Conservation (phyloP, 2,329 filamentous ascomycete species). For the Mycosphaerella sp. region DNA sequence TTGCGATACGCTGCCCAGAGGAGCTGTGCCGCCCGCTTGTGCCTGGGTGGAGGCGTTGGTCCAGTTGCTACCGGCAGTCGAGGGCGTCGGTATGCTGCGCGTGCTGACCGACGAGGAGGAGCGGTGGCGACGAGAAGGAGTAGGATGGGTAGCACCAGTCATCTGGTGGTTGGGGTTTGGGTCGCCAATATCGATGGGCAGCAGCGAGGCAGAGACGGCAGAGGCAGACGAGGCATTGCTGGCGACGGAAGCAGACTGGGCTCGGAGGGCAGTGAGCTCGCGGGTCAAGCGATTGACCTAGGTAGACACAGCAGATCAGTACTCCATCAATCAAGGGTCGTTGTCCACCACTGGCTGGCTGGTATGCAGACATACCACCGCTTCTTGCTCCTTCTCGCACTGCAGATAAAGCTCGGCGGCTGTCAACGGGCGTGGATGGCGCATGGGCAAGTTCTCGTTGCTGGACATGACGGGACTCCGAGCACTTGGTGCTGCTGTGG, state of each 20-base stretch:
- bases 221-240: slow-evolving; percentile 48
- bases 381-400: slow-evolving; percentile 92
- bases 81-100: slow-evolving; percentile 25
- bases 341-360: background rate
- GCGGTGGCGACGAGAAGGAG: slow-evolving; percentile 48
- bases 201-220: slow-evolving; percentile 46
- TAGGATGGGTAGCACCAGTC: slow-evolving; percentile 47
- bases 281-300: slow-evolving; percentile 89
- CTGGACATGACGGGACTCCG: slow-evolving; percentile 22
- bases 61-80: slow-evolving; percentile 18
- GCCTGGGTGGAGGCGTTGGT: slow-evolving; percentile 19
- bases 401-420: slow-evolving; percentile 82
- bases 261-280: slow-evolving; percentile 77
- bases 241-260: slow-evolving; percentile 55
- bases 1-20: slow-evolving; percentile 29
- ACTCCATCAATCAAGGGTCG: background rate
- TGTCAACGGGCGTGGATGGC: slow-evolving; percentile 82
- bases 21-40: slow-evolving; percentile 21
- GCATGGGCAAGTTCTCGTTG: slow-evolving; percentile 51
- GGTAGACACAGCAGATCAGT: slow-evolving; percentile 2
- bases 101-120: slow-evolving; percentile 29
- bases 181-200: slow-evolving; percentile 42
- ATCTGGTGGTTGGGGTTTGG: slow-evolving; percentile 41
- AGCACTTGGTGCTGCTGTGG: slow-evolving; percentile 6
- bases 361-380: slow-evolving; percentile 56